These are phyloP conservation scores for Voacanga thouarsii DNA, from an alignment of 257 asterid species.

Conservation along the genomic window DNA sequence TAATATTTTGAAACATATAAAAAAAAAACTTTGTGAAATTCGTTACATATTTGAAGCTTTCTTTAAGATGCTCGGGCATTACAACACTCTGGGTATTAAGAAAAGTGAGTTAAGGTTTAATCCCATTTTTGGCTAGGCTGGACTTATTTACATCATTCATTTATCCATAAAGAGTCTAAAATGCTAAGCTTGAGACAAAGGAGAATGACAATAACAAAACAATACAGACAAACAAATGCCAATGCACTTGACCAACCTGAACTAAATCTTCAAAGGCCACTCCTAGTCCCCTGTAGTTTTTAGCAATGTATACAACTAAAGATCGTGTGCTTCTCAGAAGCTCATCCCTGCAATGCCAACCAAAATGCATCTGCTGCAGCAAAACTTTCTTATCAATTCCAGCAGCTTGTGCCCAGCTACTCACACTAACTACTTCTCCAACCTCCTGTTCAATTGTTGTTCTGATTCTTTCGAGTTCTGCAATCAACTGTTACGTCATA, in stretches of 20 bases:
- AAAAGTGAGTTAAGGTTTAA: neutral
- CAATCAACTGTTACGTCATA: constrained; percentile 50
- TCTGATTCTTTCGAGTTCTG: constrained; percentile 66
- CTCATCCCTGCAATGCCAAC: constrained; percentile 84
- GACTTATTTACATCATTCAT: neutral
- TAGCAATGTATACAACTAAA: constrained; percentile 63
- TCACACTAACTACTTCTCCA: constrained; percentile 50
- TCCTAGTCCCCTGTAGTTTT: constrained; percentile 75
- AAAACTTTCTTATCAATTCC: constrained; percentile 52
- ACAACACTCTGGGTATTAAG: neutral
- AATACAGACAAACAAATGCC: neutral
- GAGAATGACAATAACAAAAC: constrained; percentile 1
- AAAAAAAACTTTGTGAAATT: neutral
- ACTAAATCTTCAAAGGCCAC: constrained; percentile 80
- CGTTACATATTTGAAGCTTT: neutral
- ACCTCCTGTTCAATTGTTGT: constrained; percentile 49
- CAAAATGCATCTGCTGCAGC: constrained; percentile 58
- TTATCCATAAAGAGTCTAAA: neutral
- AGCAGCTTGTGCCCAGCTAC: constrained; percentile 82
- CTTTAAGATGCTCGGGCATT: neutral
- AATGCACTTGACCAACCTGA: constrained; percentile 45
- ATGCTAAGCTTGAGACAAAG: neutral
- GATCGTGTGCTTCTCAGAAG: constrained; percentile 70
- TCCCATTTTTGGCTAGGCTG: neutral
- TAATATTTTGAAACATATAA: neutral